Percentiles rank a stretch among this genome's conserved stretches.
phyloP scores from a whole-genome alignment of 768 basidiomycete genomes.

The Nidularia pulvinata region DNA sequence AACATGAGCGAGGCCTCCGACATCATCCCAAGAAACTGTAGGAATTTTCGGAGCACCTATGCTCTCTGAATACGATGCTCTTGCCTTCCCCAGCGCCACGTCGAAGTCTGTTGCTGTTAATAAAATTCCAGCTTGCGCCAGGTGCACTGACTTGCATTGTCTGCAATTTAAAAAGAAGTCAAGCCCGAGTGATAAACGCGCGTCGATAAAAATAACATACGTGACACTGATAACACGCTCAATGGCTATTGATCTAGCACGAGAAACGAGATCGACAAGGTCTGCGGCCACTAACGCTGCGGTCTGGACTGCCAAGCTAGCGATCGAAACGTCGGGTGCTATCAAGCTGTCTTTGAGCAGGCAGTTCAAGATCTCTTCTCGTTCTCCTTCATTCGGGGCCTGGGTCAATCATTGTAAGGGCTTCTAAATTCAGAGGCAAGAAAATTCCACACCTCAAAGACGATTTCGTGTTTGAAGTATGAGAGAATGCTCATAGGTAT shows the following conservation, averaged over 20 bases:
- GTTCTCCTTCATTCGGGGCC: constrained; percentile 82
- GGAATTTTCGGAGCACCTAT: constrained; percentile 99
- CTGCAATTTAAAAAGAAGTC: constrained; percentile 9
- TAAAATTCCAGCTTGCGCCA: constrained; percentile 36
- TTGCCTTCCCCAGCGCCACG: constrained; percentile 65
- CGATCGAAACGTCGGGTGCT: constrained; percentile 80
- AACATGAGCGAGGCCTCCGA: constrained; percentile 86
- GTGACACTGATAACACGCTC: constrained; percentile 34
- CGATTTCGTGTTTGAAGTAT: constrained; percentile 86
- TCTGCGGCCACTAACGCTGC: constrained; percentile 90
- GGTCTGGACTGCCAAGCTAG: constrained; percentile 76
- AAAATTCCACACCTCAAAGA: constrained; percentile 55
- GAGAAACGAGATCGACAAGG: constrained; percentile 64
- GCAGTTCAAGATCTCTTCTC: constrained; percentile 57
- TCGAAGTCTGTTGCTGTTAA: constrained; percentile 69
- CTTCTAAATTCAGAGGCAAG: neutral
- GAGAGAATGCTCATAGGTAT: constrained; percentile 63
- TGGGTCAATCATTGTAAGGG: constrained; percentile 20
- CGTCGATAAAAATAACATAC: constrained; percentile 25
- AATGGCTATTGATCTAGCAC: constrained; percentile 56
- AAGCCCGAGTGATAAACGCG: neutral
- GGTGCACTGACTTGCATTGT: constrained; percentile 14
- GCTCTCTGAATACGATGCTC: constrained; percentile 82
- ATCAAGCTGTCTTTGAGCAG: constrained; percentile 39
- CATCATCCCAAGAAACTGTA: constrained; percentile 95